These are phyloP conservation scores for Melastoma malabathricum DNA, from an alignment of 345 rosid genomes.

Conservation along the genomic window DNA sequence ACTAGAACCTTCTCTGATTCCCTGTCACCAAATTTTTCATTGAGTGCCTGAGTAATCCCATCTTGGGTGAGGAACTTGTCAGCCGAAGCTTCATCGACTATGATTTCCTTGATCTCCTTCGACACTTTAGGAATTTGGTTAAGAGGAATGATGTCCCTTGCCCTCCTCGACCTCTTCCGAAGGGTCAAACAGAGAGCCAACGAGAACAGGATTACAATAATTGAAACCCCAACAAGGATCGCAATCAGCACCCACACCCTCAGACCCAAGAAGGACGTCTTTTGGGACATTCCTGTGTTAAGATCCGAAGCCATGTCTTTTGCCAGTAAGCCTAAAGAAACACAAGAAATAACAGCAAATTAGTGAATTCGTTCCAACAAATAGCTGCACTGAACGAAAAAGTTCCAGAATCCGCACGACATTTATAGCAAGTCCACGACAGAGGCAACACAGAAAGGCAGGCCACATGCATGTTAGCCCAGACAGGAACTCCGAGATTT, in stretches of 20 bases:
- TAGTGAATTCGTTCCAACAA: not conserved
- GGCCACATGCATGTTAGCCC: too few species aligned
- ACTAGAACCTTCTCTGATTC: slow-evolving; percentile 10
- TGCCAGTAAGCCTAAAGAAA: not conserved
- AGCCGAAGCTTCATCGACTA: slow-evolving; percentile 8
- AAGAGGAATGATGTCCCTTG: slow-evolving; percentile 6
- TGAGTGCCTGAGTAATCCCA: slow-evolving; percentile 5
- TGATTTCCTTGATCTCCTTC: slow-evolving; percentile 13
- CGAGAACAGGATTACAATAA: slow-evolving; percentile 8
- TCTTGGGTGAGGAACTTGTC: slow-evolving; percentile 4
- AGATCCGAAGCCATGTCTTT: slow-evolving; percentile 9
- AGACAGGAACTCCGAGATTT: too few species aligned
- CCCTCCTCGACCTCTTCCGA: slow-evolving; percentile 9
- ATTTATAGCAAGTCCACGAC: too few species aligned
- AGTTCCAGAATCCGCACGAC: too few species aligned
- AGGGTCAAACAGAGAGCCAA: slow-evolving; percentile 8
- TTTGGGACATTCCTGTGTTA: slow-evolving; percentile 7
- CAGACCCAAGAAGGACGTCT: slow-evolving; percentile 10
- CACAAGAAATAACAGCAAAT: not conserved
- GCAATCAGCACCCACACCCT: slow-evolving; percentile 12
- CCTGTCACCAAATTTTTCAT: slow-evolving; percentile 5
- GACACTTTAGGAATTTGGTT: slow-evolving; percentile 9
- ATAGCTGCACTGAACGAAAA: not conserved
- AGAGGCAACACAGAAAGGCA: too few species aligned
- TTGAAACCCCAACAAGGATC: slow-evolving; percentile 4